Base-by-base conservation (phyloP, 768 basidiomycete species). In the Chalciporus chontae region DNA sequence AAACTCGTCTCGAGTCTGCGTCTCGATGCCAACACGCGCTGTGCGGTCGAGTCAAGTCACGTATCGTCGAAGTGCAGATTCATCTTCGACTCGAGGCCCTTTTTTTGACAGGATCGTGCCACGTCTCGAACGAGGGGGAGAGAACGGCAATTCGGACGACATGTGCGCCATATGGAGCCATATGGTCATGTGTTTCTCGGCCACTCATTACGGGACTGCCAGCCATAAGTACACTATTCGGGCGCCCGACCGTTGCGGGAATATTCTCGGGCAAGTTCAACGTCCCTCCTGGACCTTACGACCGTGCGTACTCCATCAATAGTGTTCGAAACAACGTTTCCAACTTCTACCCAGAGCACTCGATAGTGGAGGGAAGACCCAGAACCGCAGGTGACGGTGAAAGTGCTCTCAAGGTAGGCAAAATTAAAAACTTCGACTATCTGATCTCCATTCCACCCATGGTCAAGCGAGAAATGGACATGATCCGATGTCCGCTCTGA, bases 391-490 rank as follows among this genome's bases (percentile, higher is more conserved):
- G 10, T 31, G 3, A 13, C 13, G 10, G 9, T 31, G 10, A 31
- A 4, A 31, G 29, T 11, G 10, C 29, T 31, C 29, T 7, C 29
- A 11, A 31, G 29, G 29, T 11, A 31, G 29, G 29, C 29, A 10
- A 31, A 31, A 11, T 31, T 31, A 31, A 31, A 39, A 48, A 34
- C 21, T 32, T 10, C 23, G 4, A 17, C 3, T 5, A n/a, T 15
- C 19, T 17, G 26, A 27, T 31, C 26, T 17, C 43, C 40, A 9
- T 27, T 18, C 26, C 10, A 15, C 47, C 29, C 13, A 31, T 11
- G 15, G 44, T 41, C 19, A 58, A 59, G 56, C 57, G 56, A 58
- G 31, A 32, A 40, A 50, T 54, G 41, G 4, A 5, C 43, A 24
- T 43, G 56, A 59, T 54, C 51, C 57, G 55, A 31, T 31, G 9